Percentiles rank a stretch among this genome's conserved stretches.
phyloP scores from a whole-genome alignment of 371 early-diverging fungal genomes.

The Mucor saturninus region DNA sequence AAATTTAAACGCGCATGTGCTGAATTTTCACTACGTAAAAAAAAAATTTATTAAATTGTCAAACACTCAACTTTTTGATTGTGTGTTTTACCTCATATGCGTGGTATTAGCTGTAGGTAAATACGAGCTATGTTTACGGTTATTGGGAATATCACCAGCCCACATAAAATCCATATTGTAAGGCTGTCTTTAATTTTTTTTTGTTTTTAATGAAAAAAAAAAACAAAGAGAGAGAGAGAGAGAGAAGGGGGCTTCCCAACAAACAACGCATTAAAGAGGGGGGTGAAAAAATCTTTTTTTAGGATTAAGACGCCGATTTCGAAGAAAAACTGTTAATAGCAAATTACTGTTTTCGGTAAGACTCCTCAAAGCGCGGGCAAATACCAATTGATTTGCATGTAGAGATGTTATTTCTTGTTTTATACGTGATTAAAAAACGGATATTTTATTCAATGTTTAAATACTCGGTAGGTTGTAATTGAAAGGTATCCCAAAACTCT shows the following conservation, averaged over 20 bases:
- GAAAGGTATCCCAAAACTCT: slow-evolving; percentile 53
- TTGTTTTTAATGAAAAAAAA: neutral
- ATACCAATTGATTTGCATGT: no score
- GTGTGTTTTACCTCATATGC: neutral
- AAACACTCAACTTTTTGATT: no score
- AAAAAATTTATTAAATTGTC: neutral
- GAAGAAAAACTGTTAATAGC: no score
- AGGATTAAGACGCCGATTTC: no score
- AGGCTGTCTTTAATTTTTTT: neutral
- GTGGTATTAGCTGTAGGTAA: slow-evolving; percentile 11
- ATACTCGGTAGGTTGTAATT: slow-evolving; percentile 39
- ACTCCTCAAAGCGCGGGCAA: neutral
- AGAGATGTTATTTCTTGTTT: no score
- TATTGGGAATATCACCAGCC: slow-evolving; percentile 34
- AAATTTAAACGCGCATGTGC: neutral
- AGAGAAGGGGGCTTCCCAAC: slow-evolving; percentile 8
- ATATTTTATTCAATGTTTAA: slow-evolving; percentile 30
- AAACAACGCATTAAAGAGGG: neutral
- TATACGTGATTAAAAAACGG: neutral
- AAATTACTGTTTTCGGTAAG: neutral
- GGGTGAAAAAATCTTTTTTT: neutral
- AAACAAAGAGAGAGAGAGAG: slow-evolving; percentile 7
- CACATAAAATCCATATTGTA: slow-evolving; percentile 27
- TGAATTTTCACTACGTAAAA: neutral
- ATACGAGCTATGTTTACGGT: slow-evolving; percentile 15